Evolutionary conservation across 805 yeast species (phyloP).

Genomic region (Sugiyamaella lignohabitans): DNA sequence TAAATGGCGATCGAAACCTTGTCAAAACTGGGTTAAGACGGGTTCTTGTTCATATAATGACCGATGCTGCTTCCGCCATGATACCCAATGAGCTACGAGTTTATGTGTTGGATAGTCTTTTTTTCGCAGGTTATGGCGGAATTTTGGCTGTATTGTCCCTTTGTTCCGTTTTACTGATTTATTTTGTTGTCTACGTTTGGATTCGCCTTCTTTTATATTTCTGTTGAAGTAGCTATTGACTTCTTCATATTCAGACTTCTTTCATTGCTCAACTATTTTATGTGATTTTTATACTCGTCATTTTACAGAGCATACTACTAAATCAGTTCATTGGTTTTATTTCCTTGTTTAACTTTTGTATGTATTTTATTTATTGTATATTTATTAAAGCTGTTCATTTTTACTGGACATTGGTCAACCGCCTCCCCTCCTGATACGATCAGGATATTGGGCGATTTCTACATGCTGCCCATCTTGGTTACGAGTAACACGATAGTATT

Average conservation of each 20-base stretch:
- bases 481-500: no score
- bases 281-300: constrained; percentile 2
- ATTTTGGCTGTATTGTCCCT: no score
- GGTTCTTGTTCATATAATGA: constrained; percentile 86
- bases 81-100: no score
- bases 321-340: constrained; percentile 3
- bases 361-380: constrained; percentile 10
- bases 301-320: no score
- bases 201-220: no score
- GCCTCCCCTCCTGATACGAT: not conserved
- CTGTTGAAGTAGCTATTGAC: not conserved
- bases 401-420: not conserved
- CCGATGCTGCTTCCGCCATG: constrained; percentile 86
- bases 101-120: not conserved
- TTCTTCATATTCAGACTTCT: not conserved
- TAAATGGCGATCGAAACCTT: constrained; percentile 86
- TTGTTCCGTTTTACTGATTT: no score
- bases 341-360: not conserved
- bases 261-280: not conserved
- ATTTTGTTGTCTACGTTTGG: no score
- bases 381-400: constrained; percentile 2
- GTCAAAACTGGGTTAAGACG: constrained; percentile 77
- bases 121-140: no score
- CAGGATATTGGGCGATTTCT: not conserved
- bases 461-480: no score